Conservation (phyloP, 495 filamentous ascomycete genomes). For the Eremomyces bilateralis region DNA sequence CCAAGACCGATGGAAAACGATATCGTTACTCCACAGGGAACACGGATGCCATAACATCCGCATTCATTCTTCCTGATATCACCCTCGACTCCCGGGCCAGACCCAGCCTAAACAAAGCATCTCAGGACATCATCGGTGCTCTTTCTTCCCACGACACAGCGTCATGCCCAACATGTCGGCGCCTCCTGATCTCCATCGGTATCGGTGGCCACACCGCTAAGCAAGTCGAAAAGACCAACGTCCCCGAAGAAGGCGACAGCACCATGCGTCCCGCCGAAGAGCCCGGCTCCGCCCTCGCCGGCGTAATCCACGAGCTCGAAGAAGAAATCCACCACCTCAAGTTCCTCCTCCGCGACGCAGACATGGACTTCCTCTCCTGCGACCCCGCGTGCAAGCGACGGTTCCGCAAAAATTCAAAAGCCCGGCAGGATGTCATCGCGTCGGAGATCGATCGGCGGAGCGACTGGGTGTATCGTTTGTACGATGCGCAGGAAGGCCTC, state of each 20-base stretch:
- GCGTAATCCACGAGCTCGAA: slow-evolving; percentile 54
- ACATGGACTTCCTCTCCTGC: too few relatives aligned
- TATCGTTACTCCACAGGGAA: slow-evolving; percentile 14
- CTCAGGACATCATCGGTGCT: slow-evolving; percentile 1
- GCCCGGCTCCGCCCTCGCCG: slow-evolving; percentile 55
- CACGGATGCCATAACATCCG: slow-evolving; percentile 55
- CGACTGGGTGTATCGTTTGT: too few relatives aligned
- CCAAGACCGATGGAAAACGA: slow-evolving; percentile 6
- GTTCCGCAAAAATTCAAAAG: too few relatives aligned
- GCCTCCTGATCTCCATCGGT: slow-evolving; percentile 20
- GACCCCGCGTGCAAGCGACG: too few relatives aligned
- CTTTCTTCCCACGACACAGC: slow-evolving; percentile 33
- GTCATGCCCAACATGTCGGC: slow-evolving; percentile 56
- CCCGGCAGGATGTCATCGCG: too few relatives aligned
- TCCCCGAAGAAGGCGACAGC: slow-evolving; percentile 48
- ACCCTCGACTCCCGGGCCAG: slow-evolving; percentile 13
- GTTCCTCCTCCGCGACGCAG: slow-evolving; percentile 27
- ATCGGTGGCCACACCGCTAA: neutral
- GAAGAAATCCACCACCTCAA: slow-evolving; percentile 73
- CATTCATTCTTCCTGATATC: slow-evolving; percentile 53
- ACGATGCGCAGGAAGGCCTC: too few relatives aligned
- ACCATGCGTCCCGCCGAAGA: slow-evolving; percentile 57
- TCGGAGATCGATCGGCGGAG: too few relatives aligned
- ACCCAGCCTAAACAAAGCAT: slow-evolving; percentile 3
- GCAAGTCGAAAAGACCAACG: slow-evolving; percentile 34